Conservation (phyloP, 192 early-diverging fungal genomes). For the Rhizophagus clarus region DNA sequence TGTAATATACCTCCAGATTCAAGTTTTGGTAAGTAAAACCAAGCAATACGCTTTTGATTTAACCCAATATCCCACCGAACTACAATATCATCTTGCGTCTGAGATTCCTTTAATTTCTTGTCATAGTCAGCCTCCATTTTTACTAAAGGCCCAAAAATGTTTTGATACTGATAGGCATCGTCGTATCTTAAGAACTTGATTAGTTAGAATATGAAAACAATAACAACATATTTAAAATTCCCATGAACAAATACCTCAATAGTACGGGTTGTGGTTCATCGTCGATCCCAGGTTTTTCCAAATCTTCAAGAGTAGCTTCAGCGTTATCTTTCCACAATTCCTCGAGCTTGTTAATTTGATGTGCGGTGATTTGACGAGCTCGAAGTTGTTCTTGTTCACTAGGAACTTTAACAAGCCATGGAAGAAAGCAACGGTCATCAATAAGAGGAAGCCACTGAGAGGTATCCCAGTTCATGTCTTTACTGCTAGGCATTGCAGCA, state of each 20-base stretch:
- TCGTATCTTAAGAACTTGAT: conserved; percentile 67
- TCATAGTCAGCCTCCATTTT: conserved; percentile 96
- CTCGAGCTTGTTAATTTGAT: conserved; percentile 87
- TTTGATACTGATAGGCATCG: conserved; percentile 97
- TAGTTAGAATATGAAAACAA: not conserved
- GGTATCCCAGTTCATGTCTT: conserved; percentile 97
- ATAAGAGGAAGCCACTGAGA: conserved; percentile 97
- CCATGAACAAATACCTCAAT: conserved; percentile 53
- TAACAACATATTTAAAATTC: too few relatives aligned
- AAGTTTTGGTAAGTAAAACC: conserved; percentile 90
- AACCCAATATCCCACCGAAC: conserved; percentile 98
- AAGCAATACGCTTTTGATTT: conserved; percentile 90
- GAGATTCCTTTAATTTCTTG: conserved; percentile 83
- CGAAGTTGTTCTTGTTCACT: conserved; percentile 80
- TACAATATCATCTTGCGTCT: conserved; percentile 92
- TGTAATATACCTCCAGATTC: conserved; percentile 58
- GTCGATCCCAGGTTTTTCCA: conserved; percentile 78
- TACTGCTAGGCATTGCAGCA: conserved; percentile 83
- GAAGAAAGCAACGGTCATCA: conserved; percentile 89
- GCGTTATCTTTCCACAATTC: conserved; percentile 85
- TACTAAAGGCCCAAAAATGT: conserved; percentile 92
- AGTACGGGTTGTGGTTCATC: conserved; percentile 85
- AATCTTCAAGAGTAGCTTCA: conserved; percentile 76
- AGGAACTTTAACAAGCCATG: conserved; percentile 94
- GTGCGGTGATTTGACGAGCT: conserved; percentile 78